These are phyloP conservation scores for Forsythia viridissima DNA, from an alignment of 257 asterid species.

Conservation along the genomic window DNA sequence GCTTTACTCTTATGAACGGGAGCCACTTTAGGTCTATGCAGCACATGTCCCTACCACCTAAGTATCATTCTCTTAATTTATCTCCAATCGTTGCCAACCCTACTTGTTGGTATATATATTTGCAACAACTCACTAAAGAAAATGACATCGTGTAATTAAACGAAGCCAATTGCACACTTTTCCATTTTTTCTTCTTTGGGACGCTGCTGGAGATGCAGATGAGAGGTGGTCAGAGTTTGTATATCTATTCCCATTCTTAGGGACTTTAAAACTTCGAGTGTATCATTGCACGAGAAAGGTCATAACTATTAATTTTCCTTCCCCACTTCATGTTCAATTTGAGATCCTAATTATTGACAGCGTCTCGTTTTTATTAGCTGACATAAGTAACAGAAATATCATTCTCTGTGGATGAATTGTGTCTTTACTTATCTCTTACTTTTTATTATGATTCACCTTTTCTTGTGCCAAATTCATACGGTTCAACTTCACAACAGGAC, in stretches of 20 bases:
- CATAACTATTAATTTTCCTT: not conserved
- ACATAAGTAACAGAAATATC: not conserved
- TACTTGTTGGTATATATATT: no score
- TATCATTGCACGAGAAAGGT: not conserved
- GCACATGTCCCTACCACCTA: no score
- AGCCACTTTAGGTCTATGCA: no score
- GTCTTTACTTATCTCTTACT: not conserved
- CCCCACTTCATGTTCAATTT: not conserved
- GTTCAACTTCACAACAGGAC: constrained; percentile 32
- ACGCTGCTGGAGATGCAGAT: no score
- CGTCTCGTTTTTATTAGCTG: not conserved
- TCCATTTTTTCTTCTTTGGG: no score
- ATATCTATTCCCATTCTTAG: not conserved
- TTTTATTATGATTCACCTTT: not conserved
- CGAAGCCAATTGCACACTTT: no score
- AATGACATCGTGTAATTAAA: no score
- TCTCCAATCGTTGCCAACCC: no score
- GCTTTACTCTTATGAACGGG: no score
- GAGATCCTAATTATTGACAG: not conserved
- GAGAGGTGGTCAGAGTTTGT: not conserved
- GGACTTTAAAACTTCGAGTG: not conserved
- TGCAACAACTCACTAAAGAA: no score
- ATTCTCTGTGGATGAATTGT: not conserved
- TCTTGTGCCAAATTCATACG: not conserved
- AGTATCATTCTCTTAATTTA: no score